Base-by-base conservation (phyloP, 1,284 basidiomycete species). In the Ceratobasidium sp. region DNA sequence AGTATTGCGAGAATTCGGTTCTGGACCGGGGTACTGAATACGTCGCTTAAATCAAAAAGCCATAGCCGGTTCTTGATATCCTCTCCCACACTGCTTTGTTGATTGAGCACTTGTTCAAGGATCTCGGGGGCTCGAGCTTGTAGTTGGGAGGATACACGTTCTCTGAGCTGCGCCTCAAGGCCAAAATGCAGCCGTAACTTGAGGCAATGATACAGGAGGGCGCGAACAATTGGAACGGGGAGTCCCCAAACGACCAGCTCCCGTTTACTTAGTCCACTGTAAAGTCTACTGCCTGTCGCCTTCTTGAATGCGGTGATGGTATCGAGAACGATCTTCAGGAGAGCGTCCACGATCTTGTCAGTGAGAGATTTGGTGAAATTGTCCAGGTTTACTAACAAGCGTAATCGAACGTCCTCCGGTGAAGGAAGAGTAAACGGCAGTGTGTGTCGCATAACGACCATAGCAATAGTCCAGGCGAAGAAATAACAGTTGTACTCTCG, bases 401-500 rank as follows among this genome's bases (percentile, higher is more conserved):
- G 48, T 4, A n/a, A 14, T 21, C 10, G 6, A 21, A 45, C 28
- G 8, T 23, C 65, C 4, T 28, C 52, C 28, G 41, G 34, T 1
- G 65, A 58, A 4, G 65, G 65, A 9, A 36, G 28, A 3, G 16
- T 30, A 23, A 70, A 55, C 1, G 41, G 53, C 10, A 34, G 53
- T 8, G 53, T 30, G 30, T 58, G 65, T 6, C 65, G 65, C 21
- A 46, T 57, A 16, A 58, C 65, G 5, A 70, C 8, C 65, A 70
- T 70, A 10, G 28, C 30, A 10, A 70, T 58, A 16, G 64, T 67
- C 52, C 64, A 67, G 8, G 53, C 6, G 34, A 69, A 69, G 26
- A 69, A 69, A 18, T 69, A 69, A 26, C 65, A 69, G 30, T 69
- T 69, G 41, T 69, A 69, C 16, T 26, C 34, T 9, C 36, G 21